Evolutionary conservation across 78 protist species (phyloP), one percentile per base, ranked within the genome.

Genomic region (Ministeria vibrans): DNA sequence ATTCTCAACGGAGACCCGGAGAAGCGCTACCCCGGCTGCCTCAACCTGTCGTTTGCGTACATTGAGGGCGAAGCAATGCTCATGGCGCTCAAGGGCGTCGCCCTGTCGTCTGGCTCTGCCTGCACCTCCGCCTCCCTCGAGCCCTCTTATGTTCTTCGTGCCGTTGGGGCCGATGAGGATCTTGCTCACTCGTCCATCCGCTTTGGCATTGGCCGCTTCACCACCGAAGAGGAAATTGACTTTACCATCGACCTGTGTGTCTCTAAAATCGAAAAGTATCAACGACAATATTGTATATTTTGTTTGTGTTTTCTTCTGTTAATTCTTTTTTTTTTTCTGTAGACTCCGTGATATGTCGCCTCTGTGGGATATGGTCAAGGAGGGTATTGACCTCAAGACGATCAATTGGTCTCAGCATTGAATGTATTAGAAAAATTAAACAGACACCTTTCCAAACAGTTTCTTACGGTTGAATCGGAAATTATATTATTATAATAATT

Each of bases 1-100:
- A 28, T 34, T 7, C 38, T 78, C 61, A 92, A 92, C 78, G 95
- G 85, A 25, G 86, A 78, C 63, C 25, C 25, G 6, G 78, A 15
- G 43, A 2, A 38, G 13, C 44, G 89, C 42, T 95, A 90, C 72
- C 84, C 68, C 38, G 98, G 99, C 64, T 91, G 92, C 86, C 69
- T 97, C 61, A 97, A 97, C 90, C 18, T 96, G n/a, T 88, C 95
- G 13, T 97, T 97, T 75, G 91, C 96, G 6, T 96, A 82, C 73
- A 97, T 97, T 38, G 99, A 97, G 79, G 99, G 99, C 79, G 99
- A 95, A 79, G 45, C 84, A 0, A 73, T 95, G n/a, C 83, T 97
- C 44, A 77, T 95, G 98, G 97, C 92, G 3, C 88, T 94, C 62
- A 87, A 94, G 77, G 91, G 89, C 46, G 72, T 96, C 11, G 97